Evolutionary conservation across 345 rosid species (phyloP).

Genomic region (sweet orange (Citrus sinensis)): DVS_A1.0 CM039164.1:26802001-26802500

Average conservation of each 20-base stretch:
- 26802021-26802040: neutral
- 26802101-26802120: neutral
- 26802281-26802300: neutral
- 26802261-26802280: neutral
- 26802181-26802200: neutral
- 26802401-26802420: constrained; percentile 84
- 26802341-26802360: neutral
- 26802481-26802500: constrained; percentile 47
- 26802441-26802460: constrained; percentile 59
- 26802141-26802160: neutral
- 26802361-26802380: constrained; percentile 10
- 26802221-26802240: neutral
- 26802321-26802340: constrained; percentile 1
- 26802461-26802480: constrained; percentile 47
- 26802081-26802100: neutral
- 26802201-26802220: neutral
- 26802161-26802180: neutral
- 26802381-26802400: constrained; percentile 82
- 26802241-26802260: neutral
- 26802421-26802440: constrained; percentile 78
- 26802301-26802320: neutral
- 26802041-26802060: neutral
- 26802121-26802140: neutral
- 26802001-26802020: neutral
- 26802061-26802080: neutral